phyloP scores from a whole-genome alignment of 2,329 filamentous ascomycete species.

The Microthyrium microscopicum region DNA sequence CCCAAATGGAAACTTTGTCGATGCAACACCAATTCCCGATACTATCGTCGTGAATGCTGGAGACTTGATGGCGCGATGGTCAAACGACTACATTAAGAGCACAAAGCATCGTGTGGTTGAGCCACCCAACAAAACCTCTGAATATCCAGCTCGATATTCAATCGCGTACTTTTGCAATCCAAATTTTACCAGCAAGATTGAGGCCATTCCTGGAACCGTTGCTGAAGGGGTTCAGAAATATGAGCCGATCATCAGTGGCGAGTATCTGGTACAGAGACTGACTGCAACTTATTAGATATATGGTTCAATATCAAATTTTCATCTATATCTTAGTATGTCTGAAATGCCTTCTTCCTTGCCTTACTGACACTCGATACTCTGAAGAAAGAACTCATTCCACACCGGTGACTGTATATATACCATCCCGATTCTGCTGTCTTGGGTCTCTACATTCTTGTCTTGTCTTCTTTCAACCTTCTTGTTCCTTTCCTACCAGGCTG shows the following conservation, averaged over 20 bases:
- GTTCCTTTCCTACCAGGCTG: not conserved
- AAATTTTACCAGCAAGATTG: conserved; percentile 58
- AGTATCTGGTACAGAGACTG: conserved; percentile 66
- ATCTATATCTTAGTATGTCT: not conserved
- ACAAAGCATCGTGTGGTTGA: conserved; percentile 84
- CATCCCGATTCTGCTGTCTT: not conserved
- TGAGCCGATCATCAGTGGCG: conserved; percentile 55
- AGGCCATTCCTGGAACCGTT: conserved; percentile 68
- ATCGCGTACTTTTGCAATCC: conserved; percentile 91
- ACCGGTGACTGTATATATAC: too few relatives aligned
- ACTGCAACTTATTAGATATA: conserved; percentile 42
- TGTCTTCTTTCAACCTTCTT: not conserved
- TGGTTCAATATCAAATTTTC: not conserved
- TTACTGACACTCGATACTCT: too few relatives aligned
- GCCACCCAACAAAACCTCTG: conserved; percentile 40
- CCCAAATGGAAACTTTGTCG: conserved; percentile 60
- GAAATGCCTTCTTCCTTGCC: not conserved
- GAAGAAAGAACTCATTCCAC: too few relatives aligned
- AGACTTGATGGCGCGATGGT: conserved; percentile 73
- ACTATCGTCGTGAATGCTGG: conserved; percentile 83
- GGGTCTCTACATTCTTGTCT: not conserved
- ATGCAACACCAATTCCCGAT: conserved; percentile 65
- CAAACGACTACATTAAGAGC: conserved; percentile 79
- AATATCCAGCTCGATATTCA: conserved; percentile 61
- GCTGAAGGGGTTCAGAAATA: conserved; percentile 53